Base-by-base conservation (phyloP, 139 green algal genomes). In the Gonium pectorale region DNA sequence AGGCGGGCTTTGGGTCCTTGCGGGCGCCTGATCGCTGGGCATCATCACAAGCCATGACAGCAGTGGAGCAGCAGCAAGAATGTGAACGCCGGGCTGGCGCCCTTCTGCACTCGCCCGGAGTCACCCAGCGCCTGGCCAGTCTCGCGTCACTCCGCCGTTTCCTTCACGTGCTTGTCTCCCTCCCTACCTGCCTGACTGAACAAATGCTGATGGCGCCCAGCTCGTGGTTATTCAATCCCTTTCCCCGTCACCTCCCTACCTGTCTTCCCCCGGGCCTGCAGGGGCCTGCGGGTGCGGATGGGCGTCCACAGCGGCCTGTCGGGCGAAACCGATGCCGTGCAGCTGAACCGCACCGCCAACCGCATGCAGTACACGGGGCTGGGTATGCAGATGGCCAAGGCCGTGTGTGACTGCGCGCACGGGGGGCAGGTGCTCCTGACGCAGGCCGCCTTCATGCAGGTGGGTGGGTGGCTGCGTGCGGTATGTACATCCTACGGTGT, bases 301-400 rank as follows among this genome's bases (percentile, higher is more conserved):
- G 78, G 78, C 62, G 62, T 67, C 44, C 78, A 84, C 43, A 64
- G 40, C n/a, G 78, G 78, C 8, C 62, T 84, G 46, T 37, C 24
- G 21, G 63, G 40, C 5, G 62, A 11, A 6, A 33, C 31, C 7
- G 63, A 84, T 29, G 26, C 60, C n/a, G 78, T 68, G 44, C 62
- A 63, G 33, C 62, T 84, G 22, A 84, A 84, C 62, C 62, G 63
- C 46, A 84, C 78, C 5, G 56, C 62, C 43, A 73, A 84, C 62
- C 78, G 78, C 43, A 75, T 73, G 77, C 77, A 83, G 77, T 83
- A 83, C 77, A 74, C 31, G 19, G 77, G 77, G 21, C 3, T 83
- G 43, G 77, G 41, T 8, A 41, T 83, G 62, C 64, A 68, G 7
- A 73, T 73, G 75, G 75, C 78, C 63, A 84, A 84, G 43, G 78